Base-by-base conservation (phyloP, 169 alveolate species). In the Miamiensis avidus region DNA sequence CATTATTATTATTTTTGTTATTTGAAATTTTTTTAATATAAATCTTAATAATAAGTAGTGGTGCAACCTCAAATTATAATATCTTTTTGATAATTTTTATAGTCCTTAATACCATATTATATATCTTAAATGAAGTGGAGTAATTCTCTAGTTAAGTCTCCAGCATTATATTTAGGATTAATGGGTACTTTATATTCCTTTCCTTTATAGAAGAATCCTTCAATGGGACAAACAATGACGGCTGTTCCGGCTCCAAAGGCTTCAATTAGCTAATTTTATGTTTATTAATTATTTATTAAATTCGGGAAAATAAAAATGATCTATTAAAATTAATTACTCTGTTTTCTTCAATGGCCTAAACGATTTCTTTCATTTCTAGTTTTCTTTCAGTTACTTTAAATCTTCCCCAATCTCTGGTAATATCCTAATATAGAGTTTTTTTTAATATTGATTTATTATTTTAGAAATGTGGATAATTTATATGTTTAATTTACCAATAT, bases 241-340 rank as follows among this genome's bases (percentile, higher is more conserved):
- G 95, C 95, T 32, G 94, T 92, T 25, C 95, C 95, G 26, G 91
- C 82, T 76, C 95, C 95, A 75, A 92, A 92, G 74, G 88, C 86
- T 79, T 92, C 94, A 81, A 88, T 82, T 74, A 86, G 29, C 90
- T 29, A 64, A 64, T 20, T 49, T 64, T 28, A 0, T 0, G 28
- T 49, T 32, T 49, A 29, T 49, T 49, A 79, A 31, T 20, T 0
- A 49, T 49, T 49, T 11, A 11, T 49, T 20, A 49, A 49, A 11
- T 11, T 49, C 4, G 4, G 69, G 4, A 49, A 49, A 11, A 49
- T 49, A 49, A 11, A 49, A 49, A 49, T 11, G 20, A 49, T 49
- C 20, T 49, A 49, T 73, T 26, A 29, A 31, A 30, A 29, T 31
- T 20, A 30, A 79, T 33, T 78, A 93, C 92, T 82, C 93, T 89